Conservation (phyloP, 2,329 filamentous ascomycete genomes). For the Hypoxylon sp. region DNA sequence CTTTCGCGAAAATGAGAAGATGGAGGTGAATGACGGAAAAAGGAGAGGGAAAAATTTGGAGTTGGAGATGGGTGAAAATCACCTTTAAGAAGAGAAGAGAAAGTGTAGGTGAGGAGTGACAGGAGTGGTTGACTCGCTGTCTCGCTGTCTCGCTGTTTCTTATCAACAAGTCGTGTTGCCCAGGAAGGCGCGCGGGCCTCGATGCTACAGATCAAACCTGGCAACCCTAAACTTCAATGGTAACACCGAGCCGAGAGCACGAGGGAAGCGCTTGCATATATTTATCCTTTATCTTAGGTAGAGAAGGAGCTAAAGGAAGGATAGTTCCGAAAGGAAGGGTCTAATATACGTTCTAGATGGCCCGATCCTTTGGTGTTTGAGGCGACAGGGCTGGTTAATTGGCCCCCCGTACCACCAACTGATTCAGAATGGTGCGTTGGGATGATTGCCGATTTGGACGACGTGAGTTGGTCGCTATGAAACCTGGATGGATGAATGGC, state of each 20-base stretch:
- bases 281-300: too few relatives aligned
- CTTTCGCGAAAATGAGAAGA: slow-evolving; percentile 1
- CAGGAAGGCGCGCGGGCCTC: slow-evolving; percentile 4
- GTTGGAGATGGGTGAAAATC: not conserved
- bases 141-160: slow-evolving; percentile 4
- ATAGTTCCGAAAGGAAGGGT: too few relatives aligned
- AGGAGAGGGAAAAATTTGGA: not conserved
- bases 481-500: not conserved
- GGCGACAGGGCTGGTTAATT: not conserved
- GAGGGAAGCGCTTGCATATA: not conserved
- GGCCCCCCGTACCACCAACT: not conserved
- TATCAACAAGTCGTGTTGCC: slow-evolving; percentile 11
- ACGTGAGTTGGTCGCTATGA: not conserved
- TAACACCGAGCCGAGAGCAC: not conserved
- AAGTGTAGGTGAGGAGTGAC: too few relatives aligned
- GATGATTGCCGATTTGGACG: not conserved
- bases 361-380: not conserved
- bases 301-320: not conserved
- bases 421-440: not conserved
- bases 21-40: not conserved
- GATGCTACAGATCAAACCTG: not conserved
- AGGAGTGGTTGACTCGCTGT: not conserved
- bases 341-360: not conserved
- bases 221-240: not conserved
- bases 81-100: not conserved